Evolutionary conservation across 805 yeast genomes (phyloP).

Genomic region (Isabelozyma gotoi): DNA sequence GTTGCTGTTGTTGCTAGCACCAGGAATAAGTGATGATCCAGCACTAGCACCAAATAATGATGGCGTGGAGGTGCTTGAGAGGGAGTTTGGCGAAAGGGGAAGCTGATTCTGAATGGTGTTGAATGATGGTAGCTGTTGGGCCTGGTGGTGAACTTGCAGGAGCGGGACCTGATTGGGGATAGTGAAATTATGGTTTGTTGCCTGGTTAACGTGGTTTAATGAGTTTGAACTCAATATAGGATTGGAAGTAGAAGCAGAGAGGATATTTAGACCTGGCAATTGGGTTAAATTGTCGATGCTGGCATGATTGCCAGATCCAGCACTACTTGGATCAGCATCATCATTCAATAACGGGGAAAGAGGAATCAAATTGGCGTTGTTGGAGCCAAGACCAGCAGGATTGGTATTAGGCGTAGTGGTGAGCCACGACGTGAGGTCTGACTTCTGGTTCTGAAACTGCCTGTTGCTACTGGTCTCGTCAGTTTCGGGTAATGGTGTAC

Average conservation of each 20-base stretch:
- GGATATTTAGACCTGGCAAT: conserved; percentile 11
- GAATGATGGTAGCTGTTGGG: conserved; percentile 35
- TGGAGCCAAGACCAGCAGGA: conserved; percentile 2
- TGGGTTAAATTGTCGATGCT: conserved; percentile 13
- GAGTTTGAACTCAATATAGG: background rate
- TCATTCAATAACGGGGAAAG: conserved; percentile 30
- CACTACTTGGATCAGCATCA: conserved; percentile 7
- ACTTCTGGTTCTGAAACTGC: conserved; percentile 6
- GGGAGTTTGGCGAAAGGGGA: conserved; percentile 23
- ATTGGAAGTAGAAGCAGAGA: conserved; percentile 3
- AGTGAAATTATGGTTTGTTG: conserved; percentile 8
- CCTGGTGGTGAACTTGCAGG: conserved; percentile 25
- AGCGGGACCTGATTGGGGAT: conserved; percentile 17
- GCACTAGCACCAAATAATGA: conserved; percentile 3
- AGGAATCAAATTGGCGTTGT: conserved; percentile 23
- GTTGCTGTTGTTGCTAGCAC: conserved; percentile 9
- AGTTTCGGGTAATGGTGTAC: background rate
- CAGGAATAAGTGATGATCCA: conserved; percentile 12
- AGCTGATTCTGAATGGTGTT: conserved; percentile 33
- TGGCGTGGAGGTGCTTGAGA: conserved; percentile 1
- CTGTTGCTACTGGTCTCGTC: background rate
- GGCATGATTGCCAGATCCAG: conserved; percentile 4
- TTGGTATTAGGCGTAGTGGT: conserved; percentile 1
- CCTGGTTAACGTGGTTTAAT: too few relatives aligned
- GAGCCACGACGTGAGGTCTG: conserved; percentile 10